Conservation (phyloP, 805 yeast genomes). For the Candida coquimbonensis region DNA sequence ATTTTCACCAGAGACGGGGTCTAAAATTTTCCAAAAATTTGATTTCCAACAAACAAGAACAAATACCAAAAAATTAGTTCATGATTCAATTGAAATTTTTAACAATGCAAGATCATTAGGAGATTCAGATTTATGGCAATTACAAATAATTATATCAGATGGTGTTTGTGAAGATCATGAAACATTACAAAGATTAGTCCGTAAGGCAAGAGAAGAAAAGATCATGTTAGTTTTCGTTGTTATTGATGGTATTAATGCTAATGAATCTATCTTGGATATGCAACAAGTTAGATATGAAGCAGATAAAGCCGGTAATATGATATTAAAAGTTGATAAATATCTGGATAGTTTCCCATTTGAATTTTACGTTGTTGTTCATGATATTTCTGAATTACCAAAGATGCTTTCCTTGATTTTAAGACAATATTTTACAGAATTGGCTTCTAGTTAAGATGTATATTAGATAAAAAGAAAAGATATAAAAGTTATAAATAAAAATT, state of each 20-base stretch:
- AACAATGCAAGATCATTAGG: constrained; percentile 43
- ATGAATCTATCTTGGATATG: constrained; percentile 90
- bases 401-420: constrained; percentile 84
- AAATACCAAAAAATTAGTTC: constrained; percentile 68
- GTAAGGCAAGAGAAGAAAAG: constrained; percentile 85
- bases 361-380: constrained; percentile 87
- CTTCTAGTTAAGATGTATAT: constrained; percentile 23
- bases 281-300: constrained; percentile 81
- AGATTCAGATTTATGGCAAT: constrained; percentile 75
- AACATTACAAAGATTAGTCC: constrained; percentile 71
- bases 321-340: constrained; percentile 72
- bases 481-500: neutral
- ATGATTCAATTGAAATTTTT: constrained; percentile 67
- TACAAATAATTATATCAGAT: constrained; percentile 88
- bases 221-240: constrained; percentile 94
- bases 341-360: constrained; percentile 95
- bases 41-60: constrained; percentile 86
- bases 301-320: constrained; percentile 62
- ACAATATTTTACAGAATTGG: constrained; percentile 81
- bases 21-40: constrained; percentile 78
- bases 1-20: constrained; percentile 78
- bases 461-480: constrained; percentile 2
- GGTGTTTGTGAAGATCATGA: constrained; percentile 97
- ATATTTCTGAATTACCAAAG: constrained; percentile 84
- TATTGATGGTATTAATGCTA: constrained; percentile 80